Evolutionary conservation across 2,329 filamentous ascomycete species (phyloP), one percentile per base, ranked within the genome.

Genomic region (Gaeumannomyces tritici): DNA sequence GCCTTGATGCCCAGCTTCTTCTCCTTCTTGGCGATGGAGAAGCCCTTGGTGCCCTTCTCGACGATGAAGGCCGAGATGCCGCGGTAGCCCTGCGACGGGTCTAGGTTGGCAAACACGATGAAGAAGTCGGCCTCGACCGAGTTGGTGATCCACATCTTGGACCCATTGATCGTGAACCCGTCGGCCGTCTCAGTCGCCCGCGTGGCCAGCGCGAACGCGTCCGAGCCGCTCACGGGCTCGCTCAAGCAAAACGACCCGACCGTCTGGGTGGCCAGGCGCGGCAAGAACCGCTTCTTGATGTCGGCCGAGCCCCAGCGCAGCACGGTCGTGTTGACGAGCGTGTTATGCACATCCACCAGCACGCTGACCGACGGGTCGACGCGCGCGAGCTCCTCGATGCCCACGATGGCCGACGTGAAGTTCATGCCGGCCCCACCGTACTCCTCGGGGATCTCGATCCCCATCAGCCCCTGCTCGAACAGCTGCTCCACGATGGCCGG

Each of bases 141-240:
- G 82, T 99, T 99, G 66, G 95, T 99, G 77, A 99, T 99, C 95
- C 95, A 99, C 95, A 99, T 99, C 85, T 99, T 99, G 75, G 86
- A 87, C 60, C 95, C 95, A 65, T 86, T 89, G 75, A 99, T 89
- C 76, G 83, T 88, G 80, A 93, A 99, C 42, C 93, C 92, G 66
- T 87, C 83, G 27, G 86, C 82, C 0, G 91, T 95, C 80, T 93
- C 90, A 63, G 85, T 87, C 56, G 95, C 95, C 75, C 91, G 93
- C 63, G 95, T 98, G 68, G 91, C 89, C 66, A 99, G 83, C 1
- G 96, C 96, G 72, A 99, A 99, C 55, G 95, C 95, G 73, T 99
- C 95, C 0, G 92, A 96, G 27, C 95, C 95, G 27, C 91, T 96
- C 1, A 89, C 89, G 7, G 93, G 93, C 79, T 97, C 93, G 9